These are phyloP conservation scores for Drosera capensis DNA, from an alignment of 148 eudicot species.

Conservation along the genomic window DNA sequence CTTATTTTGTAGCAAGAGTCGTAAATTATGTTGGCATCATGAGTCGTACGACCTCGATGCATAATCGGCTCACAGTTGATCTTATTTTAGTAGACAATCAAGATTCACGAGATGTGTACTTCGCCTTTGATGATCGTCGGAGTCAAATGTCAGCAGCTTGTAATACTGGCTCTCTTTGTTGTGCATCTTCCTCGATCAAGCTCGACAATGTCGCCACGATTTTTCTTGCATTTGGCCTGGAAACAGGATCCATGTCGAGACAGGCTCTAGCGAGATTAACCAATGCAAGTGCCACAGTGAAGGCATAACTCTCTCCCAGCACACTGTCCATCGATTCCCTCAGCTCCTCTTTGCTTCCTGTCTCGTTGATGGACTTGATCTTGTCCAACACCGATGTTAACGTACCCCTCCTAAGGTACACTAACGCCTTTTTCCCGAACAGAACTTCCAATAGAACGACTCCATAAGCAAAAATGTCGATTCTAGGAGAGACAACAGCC, in stretches of 20 bases:
- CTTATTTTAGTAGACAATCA: no score
- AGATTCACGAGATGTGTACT: no score
- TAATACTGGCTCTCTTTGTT: conserved; percentile 19
- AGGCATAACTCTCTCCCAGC: conserved; percentile 57
- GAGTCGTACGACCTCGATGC: no score
- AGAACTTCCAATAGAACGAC: conserved; percentile 63
- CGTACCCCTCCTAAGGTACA: conserved; percentile 11
- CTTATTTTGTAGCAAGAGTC: no score
- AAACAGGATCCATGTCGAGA: conserved; percentile 39
- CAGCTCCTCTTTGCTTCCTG: conserved; percentile 39
- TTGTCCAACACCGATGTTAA: conserved; percentile 16
- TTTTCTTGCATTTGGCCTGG: conserved; percentile 64
- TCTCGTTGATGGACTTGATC: conserved; percentile 31
- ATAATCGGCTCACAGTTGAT: no score
- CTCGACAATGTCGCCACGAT: conserved; percentile 59
- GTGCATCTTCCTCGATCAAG: conserved; percentile 41
- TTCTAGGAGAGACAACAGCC: conserved; percentile 21
- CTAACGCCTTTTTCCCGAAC: conserved; percentile 50
- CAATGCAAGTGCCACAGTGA: conserved; percentile 43
- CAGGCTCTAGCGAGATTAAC: conserved; percentile 64
- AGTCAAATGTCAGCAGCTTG: conserved; percentile 15
- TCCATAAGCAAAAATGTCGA: conserved; percentile 60
- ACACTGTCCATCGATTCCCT: conserved; percentile 60
- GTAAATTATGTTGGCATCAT: no score
- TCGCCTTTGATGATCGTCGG: no score